Evolutionary conservation across 202 grass and related monocot genomes (phyloP).

Genomic region (Cymbopogon flexuosus): DNA sequence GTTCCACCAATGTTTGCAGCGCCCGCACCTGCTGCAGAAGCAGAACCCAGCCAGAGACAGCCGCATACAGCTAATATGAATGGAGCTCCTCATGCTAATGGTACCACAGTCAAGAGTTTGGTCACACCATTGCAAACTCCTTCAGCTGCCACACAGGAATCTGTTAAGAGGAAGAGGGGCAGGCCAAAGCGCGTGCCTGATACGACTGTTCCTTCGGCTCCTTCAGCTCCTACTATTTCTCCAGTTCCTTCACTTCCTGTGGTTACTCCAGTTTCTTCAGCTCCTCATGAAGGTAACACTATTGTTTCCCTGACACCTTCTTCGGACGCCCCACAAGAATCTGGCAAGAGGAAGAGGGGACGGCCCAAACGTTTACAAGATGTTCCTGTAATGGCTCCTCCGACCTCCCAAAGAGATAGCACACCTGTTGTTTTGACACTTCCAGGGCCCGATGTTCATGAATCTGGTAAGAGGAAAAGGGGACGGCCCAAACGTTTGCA

Average conservation of each 20-base stretch:
- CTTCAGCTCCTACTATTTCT: constrained; percentile 6
- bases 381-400: constrained; percentile 12
- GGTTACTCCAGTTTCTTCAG: constrained; percentile 11
- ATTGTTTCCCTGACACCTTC: constrained; percentile 32
- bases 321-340: constrained; percentile 24
- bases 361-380: constrained; percentile 29
- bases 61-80: constrained; percentile 27
- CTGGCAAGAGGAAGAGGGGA: constrained; percentile 44
- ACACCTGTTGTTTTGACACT: constrained; percentile 34
- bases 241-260: constrained; percentile 1
- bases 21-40: constrained; percentile 13
- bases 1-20: constrained; percentile 42
- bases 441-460: constrained; percentile 28
- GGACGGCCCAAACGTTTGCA: constrained; percentile 22
- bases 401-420: constrained; percentile 18
- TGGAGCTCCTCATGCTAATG: constrained; percentile 36
- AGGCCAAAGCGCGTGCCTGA: constrained; percentile 34
- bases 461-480: constrained; percentile 38
- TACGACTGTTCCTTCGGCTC: constrained; percentile 21
- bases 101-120: constrained; percentile 15
- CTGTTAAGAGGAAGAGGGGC: constrained; percentile 43
- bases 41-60: constrained; percentile 33
- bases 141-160: constrained; percentile 8
- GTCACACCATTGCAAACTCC: constrained; percentile 15
- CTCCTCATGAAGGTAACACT: constrained; percentile 15